Evolutionary conservation across 176 grass and related monocot species (phyloP), one percentile per base, ranked within the genome.

Genomic region (Paspalum notatum): DNA sequence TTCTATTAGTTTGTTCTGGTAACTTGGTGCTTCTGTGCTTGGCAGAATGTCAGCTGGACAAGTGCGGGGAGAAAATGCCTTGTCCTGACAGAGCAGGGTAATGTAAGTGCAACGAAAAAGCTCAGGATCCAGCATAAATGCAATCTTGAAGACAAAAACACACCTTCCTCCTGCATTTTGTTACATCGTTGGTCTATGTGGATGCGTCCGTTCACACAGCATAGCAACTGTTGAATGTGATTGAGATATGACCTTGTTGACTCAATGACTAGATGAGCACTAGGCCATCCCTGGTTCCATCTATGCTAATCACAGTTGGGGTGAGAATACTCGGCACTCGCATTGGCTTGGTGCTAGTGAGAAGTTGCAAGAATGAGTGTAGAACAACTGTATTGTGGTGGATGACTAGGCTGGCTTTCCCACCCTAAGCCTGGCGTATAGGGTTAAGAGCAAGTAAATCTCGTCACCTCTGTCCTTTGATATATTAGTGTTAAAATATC

Each of bases 21-120:
- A 78, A 87, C 58, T 26, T 74, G 67, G 8, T 71, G 56, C 42
- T 80, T 66, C 75, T 76, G 39, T 89, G 20, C 42, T 81, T 85
- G 56, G 26, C 77, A 89, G 87, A 65, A 71, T 50, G 85, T 49
- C 81, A 15, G 71, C 3, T 1, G 25, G n/a, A 72, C n/a, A 62
- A 17, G 9, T 65, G 21, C 40, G 48, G 46, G 52, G 20, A 32
- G 43, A 66, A 80, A 54, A 77, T 72, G 72, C 66, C 70, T 82
- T 73, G 32, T 16, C 78, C 58, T 32, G 72, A 27, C 77, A 32
- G 59, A 59, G 47, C 43, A 37, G 7, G 72, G 21, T 82, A 41
- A 49, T 66, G 41, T 51, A 82, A 44, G 50, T 72, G 49, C 20
- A 16, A 59, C 17, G 14, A 50, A 72, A 81, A 45, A 75, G 48